Percentiles rank a stretch among this genome's conserved stretches.
phyloP scores from a whole-genome alignment of 495 filamentous ascomycete genomes.

The Aspergillus mulundensis region DNA sequence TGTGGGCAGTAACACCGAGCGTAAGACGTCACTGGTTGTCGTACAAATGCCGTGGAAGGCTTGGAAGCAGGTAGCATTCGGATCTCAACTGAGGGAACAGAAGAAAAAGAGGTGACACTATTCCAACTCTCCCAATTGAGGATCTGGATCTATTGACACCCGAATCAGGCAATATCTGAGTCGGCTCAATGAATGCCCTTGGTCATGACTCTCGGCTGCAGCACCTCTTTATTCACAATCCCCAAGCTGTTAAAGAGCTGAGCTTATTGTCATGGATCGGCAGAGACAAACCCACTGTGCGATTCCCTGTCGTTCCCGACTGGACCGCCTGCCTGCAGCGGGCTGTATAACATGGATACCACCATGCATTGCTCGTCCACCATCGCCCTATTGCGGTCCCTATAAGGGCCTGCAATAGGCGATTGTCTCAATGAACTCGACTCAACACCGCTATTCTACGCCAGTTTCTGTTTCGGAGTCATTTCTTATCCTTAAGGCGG shows the following conservation, averaged over 20 bases:
- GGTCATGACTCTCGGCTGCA: not conserved
- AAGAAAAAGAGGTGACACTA: not conserved
- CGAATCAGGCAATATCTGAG: conserved; percentile 12
- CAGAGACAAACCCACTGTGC: conserved; percentile 9
- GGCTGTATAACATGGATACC: conserved; percentile 4
- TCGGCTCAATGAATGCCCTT: not conserved
- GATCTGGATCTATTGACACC: conserved; percentile 12
- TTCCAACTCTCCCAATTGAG: conserved; percentile 1
- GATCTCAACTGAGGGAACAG: not conserved
- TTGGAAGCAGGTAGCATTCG: not conserved
- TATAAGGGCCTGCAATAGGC: not conserved
- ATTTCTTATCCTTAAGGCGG: conserved; percentile 2
- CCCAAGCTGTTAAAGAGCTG: not conserved
- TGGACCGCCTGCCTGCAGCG: conserved; percentile 1
- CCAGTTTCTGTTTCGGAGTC: conserved; percentile 12
- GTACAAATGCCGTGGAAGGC: not conserved
- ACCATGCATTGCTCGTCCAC: not conserved
- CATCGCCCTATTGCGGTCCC: not conserved
- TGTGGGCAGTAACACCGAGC: no score
- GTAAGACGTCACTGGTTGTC: no score
- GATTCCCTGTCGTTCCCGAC: not conserved
- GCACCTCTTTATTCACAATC: conserved; percentile 4
- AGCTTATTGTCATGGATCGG: not conserved
- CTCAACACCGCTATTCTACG: conserved; percentile 1
- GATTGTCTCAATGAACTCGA: conserved; percentile 13